Conservation (phyloP, 2,329 filamentous ascomycete genomes). For the Pseudogymnoascus sp. region DNA sequence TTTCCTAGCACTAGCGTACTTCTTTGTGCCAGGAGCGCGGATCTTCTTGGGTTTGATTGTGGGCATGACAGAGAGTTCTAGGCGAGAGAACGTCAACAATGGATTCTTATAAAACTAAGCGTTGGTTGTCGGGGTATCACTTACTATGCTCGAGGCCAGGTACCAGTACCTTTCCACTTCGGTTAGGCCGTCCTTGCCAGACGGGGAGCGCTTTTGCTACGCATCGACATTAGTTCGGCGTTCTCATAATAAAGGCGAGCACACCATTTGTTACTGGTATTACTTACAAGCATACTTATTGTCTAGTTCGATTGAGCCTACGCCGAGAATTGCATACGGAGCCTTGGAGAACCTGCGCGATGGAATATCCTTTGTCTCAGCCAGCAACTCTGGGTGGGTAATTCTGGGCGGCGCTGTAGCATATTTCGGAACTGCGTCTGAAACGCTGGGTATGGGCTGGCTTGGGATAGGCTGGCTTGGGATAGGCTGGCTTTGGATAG, state of each 20-base stretch:
- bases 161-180: constrained; percentile 6
- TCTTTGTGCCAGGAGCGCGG: background rate
- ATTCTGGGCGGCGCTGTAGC: background rate
- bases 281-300: background rate
- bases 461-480: background rate
- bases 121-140: background rate
- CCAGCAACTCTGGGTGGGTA: constrained; percentile 20
- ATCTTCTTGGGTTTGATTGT: background rate
- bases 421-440: background rate
- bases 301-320: background rate
- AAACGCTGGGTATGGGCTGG: background rate
- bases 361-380: constrained; percentile 16
- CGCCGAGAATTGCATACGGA: constrained; percentile 16
- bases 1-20: background rate
- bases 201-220: constrained; percentile 5
- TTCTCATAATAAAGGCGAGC: background rate
- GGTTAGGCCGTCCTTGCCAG: background rate
- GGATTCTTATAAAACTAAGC: background rate
- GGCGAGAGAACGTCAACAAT: background rate
- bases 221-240: background rate
- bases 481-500: background rate
- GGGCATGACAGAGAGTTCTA: background rate
- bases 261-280: background rate
- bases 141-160: background rate
- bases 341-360: constrained; percentile 22